Percentiles rank a stretch among this genome's conserved stretches.
Conservation (phyloP, 805 yeast species). For the Brettanomyces anomalus region DNA sequence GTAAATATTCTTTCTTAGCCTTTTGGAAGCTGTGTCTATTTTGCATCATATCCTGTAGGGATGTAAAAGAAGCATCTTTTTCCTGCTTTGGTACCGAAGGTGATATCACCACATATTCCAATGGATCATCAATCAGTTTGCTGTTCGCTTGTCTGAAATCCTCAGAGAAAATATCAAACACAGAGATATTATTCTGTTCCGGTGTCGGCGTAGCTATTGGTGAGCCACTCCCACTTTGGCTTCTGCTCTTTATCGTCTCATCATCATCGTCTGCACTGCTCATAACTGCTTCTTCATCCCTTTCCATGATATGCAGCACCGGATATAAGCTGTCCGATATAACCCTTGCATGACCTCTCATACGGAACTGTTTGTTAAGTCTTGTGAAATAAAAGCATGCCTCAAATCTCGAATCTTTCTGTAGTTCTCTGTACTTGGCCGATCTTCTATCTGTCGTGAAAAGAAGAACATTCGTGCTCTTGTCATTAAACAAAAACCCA, state of each 20-base stretch:
- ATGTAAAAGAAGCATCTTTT: conserved; percentile 9
- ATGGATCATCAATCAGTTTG: conserved; percentile 6
- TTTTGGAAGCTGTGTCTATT: conserved; percentile 1
- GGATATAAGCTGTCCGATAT: conserved; percentile 25
- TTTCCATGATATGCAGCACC: conserved; percentile 4
- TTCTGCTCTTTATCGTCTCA: background rate
- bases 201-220: background rate
- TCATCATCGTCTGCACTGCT: conserved; percentile 1
- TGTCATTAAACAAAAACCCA: conserved; percentile 68
- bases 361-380: conserved; percentile 59
- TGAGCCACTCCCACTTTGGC: background rate
- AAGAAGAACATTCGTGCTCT: conserved; percentile 54
- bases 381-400: conserved; percentile 66
- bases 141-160: background rate
- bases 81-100: conserved; percentile 5
- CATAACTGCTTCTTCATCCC: conserved; percentile 2
- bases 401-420: conserved; percentile 51
- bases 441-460: conserved; percentile 68
- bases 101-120: conserved; percentile 13
- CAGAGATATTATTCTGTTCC: background rate
- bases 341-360: conserved; percentile 55
- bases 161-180: background rate
- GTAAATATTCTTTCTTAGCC: conserved; percentile 1
- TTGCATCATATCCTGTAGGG: conserved; percentile 8
- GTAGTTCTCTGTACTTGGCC: conserved; percentile 47